Base-by-base conservation (phyloP, 768 basidiomycete species). In the Trametes elegans region DNA sequence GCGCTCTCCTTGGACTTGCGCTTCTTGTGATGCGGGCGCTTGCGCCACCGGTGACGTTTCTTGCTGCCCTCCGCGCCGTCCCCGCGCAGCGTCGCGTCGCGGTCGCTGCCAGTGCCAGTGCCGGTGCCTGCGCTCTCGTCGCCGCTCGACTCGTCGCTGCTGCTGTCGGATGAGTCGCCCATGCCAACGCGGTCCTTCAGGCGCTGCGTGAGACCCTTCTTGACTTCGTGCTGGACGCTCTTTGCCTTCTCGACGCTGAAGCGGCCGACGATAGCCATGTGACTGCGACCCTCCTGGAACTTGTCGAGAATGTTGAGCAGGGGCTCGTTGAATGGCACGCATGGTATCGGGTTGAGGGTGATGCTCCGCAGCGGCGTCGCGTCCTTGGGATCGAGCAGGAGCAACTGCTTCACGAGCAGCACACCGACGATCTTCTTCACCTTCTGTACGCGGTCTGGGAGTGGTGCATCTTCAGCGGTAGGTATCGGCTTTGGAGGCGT, bases 221-320 rank as follows among this genome's bases (percentile, higher is more conserved):
- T 91, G 31, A 88, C 88, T 3, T 83, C 85, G 55, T 87, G 79
- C 77, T 90, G 90, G 45, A 90, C 83, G 35, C 84, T 84, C 29
- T 79, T 77, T 19, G 86, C 87, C 77, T 84, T 86, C 54, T 86
- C 83, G 11, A 78, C 78, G 48, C 84, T 87, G 61, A 88, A 82
- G 40, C 90, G 82, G 58, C 84, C 85, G 49, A 93, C 88, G 60
- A 93, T 86, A 23, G 91, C 91, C 81, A 94, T 92, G 67, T 93
- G 91, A 44, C 85, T 88, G 24, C 88, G 77, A 6, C 90, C 90
- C 64, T 90, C 88, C 66, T 93, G 90, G 68, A 93, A 93, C 57
- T 78, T 85, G 66, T 93, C 90, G 32, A 94, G 75, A 54, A 91
- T 88, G 23, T 84, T 81, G 7, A 93, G 77, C 0, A 94, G 73